phyloP scores from a whole-genome alignment of 495 filamentous ascomycete species.

The Cercophora newfieldiana region DNA sequence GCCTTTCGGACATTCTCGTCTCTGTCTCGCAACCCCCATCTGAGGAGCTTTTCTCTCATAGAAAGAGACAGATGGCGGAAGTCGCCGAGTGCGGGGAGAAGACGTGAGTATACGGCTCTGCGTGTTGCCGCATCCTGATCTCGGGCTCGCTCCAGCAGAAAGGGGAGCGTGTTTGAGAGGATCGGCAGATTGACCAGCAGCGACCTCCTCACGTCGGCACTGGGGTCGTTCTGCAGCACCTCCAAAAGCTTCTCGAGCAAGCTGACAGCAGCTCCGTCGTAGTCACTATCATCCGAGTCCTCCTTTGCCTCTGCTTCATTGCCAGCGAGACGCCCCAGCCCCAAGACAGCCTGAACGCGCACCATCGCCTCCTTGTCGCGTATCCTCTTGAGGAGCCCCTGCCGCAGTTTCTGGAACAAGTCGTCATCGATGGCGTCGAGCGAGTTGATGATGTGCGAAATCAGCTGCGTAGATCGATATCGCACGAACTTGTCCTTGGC shows the following conservation, averaged over 20 bases:
- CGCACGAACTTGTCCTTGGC: constrained; percentile 91
- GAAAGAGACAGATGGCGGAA: constrained; percentile 94
- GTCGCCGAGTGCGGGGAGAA: constrained; percentile 88
- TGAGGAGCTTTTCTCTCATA: constrained; percentile 92
- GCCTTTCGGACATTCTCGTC: constrained; percentile 95
- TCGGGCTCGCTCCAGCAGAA: constrained; percentile 84
- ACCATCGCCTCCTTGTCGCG: constrained; percentile 92
- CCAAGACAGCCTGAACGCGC: constrained; percentile 89
- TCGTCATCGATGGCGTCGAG: constrained; percentile 89
- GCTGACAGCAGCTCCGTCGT: constrained; percentile 56
- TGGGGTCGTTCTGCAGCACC: constrained; percentile 90
- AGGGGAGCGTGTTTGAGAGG: constrained; percentile 77
- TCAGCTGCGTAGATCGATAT: constrained; percentile 85
- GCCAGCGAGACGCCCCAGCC: constrained; percentile 77
- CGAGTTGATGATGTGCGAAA: constrained; percentile 84
- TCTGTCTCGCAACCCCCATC: constrained; percentile 92
- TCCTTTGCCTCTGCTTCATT: constrained; percentile 75
- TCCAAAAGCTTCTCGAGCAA: constrained; percentile 83
- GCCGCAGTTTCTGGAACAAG: constrained; percentile 74
- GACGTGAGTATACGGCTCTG: constrained; percentile 79
- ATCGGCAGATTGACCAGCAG: constrained; percentile 88
- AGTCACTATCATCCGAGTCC: constrained; percentile 65
- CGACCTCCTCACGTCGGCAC: constrained; percentile 85
- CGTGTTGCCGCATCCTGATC: constrained; percentile 83
- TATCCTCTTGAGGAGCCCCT: constrained; percentile 77